Conservation (phyloP, 768 basidiomycete species). For the Pisolithus orientalis region DNA sequence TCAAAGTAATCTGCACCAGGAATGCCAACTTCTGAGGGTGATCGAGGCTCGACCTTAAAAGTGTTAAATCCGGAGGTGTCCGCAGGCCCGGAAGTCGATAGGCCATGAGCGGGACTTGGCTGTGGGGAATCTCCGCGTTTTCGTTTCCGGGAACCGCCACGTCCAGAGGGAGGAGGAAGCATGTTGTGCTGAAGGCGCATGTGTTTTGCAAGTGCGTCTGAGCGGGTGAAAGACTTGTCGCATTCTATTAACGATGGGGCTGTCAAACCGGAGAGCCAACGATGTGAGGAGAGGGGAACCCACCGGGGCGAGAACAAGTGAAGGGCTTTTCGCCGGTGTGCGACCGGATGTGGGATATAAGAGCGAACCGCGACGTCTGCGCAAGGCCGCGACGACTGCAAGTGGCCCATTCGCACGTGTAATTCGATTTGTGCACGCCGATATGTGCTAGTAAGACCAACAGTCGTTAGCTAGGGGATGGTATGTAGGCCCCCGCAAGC, state of each 20-base stretch:
- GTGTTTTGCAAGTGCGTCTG: slow-evolving; percentile 90
- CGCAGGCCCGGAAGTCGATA: not conserved
- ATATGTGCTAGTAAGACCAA: slow-evolving; percentile 57
- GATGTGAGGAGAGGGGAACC: slow-evolving; percentile 16
- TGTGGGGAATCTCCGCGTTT: slow-evolving; percentile 44
- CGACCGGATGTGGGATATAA: slow-evolving; percentile 85
- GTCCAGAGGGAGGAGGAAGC: slow-evolving; percentile 63
- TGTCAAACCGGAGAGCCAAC: not conserved
- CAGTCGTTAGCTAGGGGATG: not conserved
- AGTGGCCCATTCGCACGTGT: slow-evolving; percentile 85
- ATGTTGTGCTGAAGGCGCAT: slow-evolving; percentile 86
- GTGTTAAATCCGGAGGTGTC: slow-evolving; percentile 40
- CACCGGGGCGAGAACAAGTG: slow-evolving; percentile 73
- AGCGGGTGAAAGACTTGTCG: slow-evolving; percentile 91
- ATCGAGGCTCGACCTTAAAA: slow-evolving; percentile 57
- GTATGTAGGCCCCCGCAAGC: not conserved
- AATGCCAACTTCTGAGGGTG: slow-evolving; percentile 32
- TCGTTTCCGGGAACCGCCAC: slow-evolving; percentile 65
- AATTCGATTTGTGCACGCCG: slow-evolving; percentile 75
- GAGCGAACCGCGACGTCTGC: slow-evolving; percentile 84
- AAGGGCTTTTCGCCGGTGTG: slow-evolving; percentile 97
- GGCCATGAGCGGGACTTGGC: slow-evolving; percentile 13
- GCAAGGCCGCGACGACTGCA: slow-evolving; percentile 75
- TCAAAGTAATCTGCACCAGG: slow-evolving; percentile 30
- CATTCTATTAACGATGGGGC: slow-evolving; percentile 53